Evolutionary conservation across 1,139 yeast species (phyloP), one percentile per base, ranked within the genome.

Genomic region (Hyphopichia burtonii): DNA sequence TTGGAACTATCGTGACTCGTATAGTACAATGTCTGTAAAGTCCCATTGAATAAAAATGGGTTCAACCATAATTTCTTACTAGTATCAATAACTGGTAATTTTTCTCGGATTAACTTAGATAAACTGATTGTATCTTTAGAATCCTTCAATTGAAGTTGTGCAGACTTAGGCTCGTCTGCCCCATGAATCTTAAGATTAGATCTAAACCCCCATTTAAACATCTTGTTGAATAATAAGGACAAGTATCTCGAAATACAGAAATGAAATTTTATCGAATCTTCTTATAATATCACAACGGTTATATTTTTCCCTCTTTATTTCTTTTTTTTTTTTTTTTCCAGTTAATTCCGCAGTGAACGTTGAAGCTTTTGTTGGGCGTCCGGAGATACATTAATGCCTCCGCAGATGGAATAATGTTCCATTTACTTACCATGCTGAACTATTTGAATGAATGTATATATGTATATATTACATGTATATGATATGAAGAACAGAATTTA

Each of bases 1-100:
- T 74, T 67, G 7, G 80, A 72, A 45, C 74, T 74, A 48, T 82
- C 78, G 10, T 80, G 79, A 34, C 74, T 67, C 4, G 83, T 74
- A 40, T 86, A 74, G 52, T 84, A 82, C 50, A 86, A 49, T 1
- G 96, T 86, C 64, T 90, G 97, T 34, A 88, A 65, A 22, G 82
- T 70, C 34, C 96, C 96, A 50, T 81, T 84, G 59, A 83, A 83
- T 31, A 85, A 63, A 4, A 72, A 61, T 6, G 94, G 93, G 46
- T 79, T 75, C 53, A 86, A 68, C 66, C 76, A 72, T 56, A 83
- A 78, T 49, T 64, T 68, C 44, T 63, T 55, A 19, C 50, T 41
- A 2, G 63, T 55, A 44, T 67, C 63, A 19, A 68, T 50, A 36
- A 60, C 46, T 7, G 62, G 54, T 38, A 71, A 46, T 7, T 56